Base-by-base conservation (phyloP, 2,329 filamentous ascomycete genomes). In the Fusarium citri region DNA sequence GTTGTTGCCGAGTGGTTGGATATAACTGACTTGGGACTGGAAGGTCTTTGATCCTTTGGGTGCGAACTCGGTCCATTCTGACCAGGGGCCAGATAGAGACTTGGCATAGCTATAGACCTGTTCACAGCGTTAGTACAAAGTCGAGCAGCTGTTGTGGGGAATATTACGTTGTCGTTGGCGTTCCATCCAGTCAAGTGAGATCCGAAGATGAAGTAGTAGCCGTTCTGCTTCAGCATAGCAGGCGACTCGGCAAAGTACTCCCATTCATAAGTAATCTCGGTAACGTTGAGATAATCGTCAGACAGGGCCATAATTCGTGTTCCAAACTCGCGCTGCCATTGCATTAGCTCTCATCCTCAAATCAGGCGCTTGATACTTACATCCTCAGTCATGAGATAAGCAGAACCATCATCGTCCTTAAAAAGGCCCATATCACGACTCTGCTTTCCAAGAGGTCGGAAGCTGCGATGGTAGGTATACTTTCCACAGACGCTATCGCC, bases 201-300 rank as follows among this genome's bases (percentile, higher is more conserved):
- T 4, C 86, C 89, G 73, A 92, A 91, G 79, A 92, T 87, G 77
- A 87, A 92, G 77, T 91, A 92, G 0, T 84, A 83, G 2, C 83
- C 85, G 16, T 85, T 81, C 10, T 84, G 83, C 77, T 91, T 92
- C 58, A 90, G 76, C 37, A 92, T 81, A 0, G 90, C 89, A 0
- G 90, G 90, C 0, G 89, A 82, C 73, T 92, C 90, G 57, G 87
- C 86, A 49, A 83, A 82, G 48, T 87, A 82, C 4, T 74, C 50
- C 83, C 86, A 91, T 2, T 84, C 78, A 60, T 87, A 87, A 0
- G 83, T 83, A 10, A 82, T 80, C 0, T 80, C 80, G 0, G 79
- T 77, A 3, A 89, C 84, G 16, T 79, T 84, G 16, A 87, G 80
- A 71, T 89, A 91, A 73, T 91, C 85, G 14, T 83, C 78, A 4